phyloP scores from a whole-genome alignment of 805 yeast species.

The Myxozyma geophila region DNA sequence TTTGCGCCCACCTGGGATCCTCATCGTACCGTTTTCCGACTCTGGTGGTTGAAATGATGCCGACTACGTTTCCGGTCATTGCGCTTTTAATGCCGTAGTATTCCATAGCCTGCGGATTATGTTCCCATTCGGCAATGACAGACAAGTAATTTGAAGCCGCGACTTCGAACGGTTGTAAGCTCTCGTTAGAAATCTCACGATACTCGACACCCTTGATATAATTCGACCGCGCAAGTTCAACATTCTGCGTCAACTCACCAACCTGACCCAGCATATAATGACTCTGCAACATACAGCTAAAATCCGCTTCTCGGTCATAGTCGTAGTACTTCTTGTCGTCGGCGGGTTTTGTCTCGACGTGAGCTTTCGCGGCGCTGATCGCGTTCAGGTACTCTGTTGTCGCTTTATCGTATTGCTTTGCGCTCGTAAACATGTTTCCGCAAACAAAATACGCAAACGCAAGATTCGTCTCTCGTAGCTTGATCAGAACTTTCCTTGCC shows the following conservation, averaged over 20 bases:
- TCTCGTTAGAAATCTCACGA: conserved; percentile 19
- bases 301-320: conserved; percentile 32
- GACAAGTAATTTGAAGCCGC: conserved; percentile 23
- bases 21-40: conserved; percentile 14
- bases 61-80: conserved; percentile 17
- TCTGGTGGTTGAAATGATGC: conserved; percentile 6
- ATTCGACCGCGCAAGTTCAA: conserved; percentile 12
- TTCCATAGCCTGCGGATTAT: conserved; percentile 22
- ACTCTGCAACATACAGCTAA: conserved; percentile 16
- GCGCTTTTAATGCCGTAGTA: conserved; percentile 22
- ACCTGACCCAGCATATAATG: conserved; percentile 24
- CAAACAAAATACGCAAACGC: conserved; percentile 24
- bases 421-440: conserved; percentile 14
- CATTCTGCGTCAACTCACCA: conserved; percentile 10
- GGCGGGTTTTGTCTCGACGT: conserved; percentile 18
- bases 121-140: conserved; percentile 27
- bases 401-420: conserved; percentile 3
- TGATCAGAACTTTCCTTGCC: conserved; percentile 12
- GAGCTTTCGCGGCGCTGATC: conserved; percentile 29
- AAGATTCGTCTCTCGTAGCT: conserved; percentile 22
- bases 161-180: conserved; percentile 14
- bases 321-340: conserved; percentile 23
- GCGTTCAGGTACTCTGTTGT: conserved; percentile 9
- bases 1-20: conserved; percentile 17
- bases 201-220: conserved; percentile 17